phyloP scores from a whole-genome alignment of 177 flowering plant genomes.

The Vitis hybrid region DNA sequence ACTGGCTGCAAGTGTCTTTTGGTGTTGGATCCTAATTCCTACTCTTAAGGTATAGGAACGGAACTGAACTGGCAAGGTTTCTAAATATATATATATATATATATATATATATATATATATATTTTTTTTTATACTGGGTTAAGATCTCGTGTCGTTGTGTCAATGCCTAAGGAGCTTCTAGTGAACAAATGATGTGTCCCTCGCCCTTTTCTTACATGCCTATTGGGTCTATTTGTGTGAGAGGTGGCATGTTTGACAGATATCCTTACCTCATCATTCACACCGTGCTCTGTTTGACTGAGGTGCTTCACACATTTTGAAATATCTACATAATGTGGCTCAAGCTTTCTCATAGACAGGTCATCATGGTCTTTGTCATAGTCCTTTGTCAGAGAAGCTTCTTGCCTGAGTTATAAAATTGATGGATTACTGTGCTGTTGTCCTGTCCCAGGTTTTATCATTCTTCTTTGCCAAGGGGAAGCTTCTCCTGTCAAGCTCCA shows the following conservation, averaged over 20 bases:
- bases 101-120: no score
- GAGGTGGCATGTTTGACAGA: not conserved
- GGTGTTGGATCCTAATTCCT: no score
- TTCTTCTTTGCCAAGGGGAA: not conserved
- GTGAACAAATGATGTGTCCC: not conserved
- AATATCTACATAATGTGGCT: not conserved
- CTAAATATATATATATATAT: no score
- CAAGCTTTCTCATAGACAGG: not conserved
- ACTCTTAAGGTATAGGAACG: no score
- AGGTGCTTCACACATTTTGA: not conserved
- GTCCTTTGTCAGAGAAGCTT: not conserved
- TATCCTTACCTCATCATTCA: not conserved
- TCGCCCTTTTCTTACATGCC: no score
- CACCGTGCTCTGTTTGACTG: not conserved
- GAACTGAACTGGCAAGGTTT: no score
- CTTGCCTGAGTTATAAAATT: not conserved
- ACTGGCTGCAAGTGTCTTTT: no score
- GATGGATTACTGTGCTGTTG: not conserved
- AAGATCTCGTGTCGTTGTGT: no score
- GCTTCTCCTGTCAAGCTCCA: not conserved
- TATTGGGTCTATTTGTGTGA: not conserved
- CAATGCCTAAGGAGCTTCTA: no score
- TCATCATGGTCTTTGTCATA: not conserved
- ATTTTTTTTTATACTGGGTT: no score
- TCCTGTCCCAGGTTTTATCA: not conserved